phyloP scores from a whole-genome alignment of 164 flowering plant species.

The Piper betle region DNA sequence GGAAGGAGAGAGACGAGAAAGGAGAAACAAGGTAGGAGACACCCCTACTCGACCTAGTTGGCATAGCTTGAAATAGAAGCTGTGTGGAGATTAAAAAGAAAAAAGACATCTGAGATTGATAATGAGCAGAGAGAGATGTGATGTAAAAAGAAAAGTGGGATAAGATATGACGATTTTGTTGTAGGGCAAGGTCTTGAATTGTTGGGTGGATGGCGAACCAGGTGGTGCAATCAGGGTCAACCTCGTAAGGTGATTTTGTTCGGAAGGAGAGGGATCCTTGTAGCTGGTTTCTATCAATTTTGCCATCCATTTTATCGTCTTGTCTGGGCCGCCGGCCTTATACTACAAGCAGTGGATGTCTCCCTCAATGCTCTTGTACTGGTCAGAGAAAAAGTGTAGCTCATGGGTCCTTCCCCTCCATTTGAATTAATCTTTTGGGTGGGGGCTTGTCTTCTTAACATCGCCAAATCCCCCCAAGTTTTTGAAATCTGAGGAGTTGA shows the following conservation, averaged over 20 bases:
- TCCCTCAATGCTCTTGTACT: conserved; percentile 27
- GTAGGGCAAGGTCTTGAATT: conserved; percentile 2
- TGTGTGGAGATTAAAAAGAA: conserved; percentile 6
- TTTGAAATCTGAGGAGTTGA: background rate
- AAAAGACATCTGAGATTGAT: background rate
- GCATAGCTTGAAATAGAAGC: conserved; percentile 10
- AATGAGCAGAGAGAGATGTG: conserved; percentile 1
- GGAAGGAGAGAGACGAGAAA: conserved; percentile 5
- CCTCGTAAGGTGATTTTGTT: background rate
- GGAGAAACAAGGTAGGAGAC: conserved; percentile 1
- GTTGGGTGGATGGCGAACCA: conserved; percentile 28
- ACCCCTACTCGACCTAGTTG: conserved; percentile 8
- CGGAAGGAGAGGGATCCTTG: conserved; percentile 17
- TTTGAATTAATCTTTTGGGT: conserved; percentile 14
- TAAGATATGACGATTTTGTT: conserved; percentile 2
- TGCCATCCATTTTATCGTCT: conserved; percentile 21
- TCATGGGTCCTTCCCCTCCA: background rate
- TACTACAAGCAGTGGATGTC: conserved; percentile 39
- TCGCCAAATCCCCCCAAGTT: background rate
- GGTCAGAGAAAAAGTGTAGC: conserved; percentile 33
- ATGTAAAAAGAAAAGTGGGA: conserved; percentile 1
- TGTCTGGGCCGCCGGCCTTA: conserved; percentile 28
- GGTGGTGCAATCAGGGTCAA: conserved; percentile 20
- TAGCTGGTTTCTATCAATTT: conserved; percentile 12
- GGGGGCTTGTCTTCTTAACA: conserved; percentile 27